These are phyloP conservation scores for Quercus lobata DNA, from an alignment of 331 rosid species.

Conservation along the genomic window DNA sequence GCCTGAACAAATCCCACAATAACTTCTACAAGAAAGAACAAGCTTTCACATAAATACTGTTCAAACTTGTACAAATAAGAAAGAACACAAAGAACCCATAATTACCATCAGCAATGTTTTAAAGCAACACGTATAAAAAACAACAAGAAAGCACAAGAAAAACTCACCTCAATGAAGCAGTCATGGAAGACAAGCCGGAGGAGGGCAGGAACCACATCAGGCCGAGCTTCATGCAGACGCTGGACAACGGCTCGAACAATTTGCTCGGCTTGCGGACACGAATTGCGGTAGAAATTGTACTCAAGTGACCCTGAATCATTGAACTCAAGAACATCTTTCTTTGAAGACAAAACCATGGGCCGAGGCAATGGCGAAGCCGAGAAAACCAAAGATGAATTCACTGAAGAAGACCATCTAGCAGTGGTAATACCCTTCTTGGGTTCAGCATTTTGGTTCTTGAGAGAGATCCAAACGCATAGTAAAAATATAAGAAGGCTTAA, in stretches of 20 bases:
- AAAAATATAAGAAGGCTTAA: conserved; percentile 5
- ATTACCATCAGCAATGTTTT: background rate
- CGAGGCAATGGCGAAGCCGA: background rate
- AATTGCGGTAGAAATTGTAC: conserved; percentile 18
- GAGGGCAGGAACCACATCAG: conserved; percentile 17
- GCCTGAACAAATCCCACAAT: no score
- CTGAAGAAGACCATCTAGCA: background rate
- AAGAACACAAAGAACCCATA: no score
- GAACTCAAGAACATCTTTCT: background rate
- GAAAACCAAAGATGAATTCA: conserved; percentile 1
- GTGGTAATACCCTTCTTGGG: background rate
- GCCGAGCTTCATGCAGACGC: background rate
- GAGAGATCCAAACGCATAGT: conserved; percentile 7
- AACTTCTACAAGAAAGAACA: no score
- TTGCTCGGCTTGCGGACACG: conserved; percentile 22
- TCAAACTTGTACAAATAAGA: no score
- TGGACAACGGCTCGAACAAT: conserved; percentile 10
- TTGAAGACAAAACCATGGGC: background rate
- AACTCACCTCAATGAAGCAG: conserved; percentile 36
- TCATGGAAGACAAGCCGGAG: conserved; percentile 35
- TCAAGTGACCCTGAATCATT: background rate
- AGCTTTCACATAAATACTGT: no score
- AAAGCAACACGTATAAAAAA: background rate
- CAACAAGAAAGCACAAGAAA: background rate
- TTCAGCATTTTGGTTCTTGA: background rate